phyloP scores from a whole-genome alignment of 108 stramenopile genomes.

The Pelagomonas calceolata region DNA sequence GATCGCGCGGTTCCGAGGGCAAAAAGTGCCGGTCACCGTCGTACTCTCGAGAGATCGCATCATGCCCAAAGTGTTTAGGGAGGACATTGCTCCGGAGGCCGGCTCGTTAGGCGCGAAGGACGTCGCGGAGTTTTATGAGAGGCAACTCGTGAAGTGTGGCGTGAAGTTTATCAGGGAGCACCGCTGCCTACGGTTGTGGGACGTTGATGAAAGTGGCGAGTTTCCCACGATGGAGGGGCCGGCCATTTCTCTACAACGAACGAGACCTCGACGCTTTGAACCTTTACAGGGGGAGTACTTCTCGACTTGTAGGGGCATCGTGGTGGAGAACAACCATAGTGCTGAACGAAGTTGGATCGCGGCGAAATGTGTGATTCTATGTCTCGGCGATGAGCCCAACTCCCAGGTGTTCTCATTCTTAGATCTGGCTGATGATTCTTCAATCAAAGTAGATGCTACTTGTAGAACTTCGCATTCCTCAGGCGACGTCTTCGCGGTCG shows the following conservation, averaged over 20 bases:
- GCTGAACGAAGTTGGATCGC: slow-evolving; percentile 13
- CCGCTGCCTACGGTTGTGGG: slow-evolving; percentile 21
- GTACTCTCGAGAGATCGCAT: slow-evolving; percentile 21
- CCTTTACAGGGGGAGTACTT: slow-evolving; percentile 18
- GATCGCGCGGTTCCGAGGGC: slow-evolving; percentile 5
- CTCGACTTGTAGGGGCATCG: slow-evolving; percentile 24
- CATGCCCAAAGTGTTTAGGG: slow-evolving; percentile 8
- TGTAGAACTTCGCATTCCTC: slow-evolving; percentile 17
- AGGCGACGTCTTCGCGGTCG: slow-evolving; percentile 25
- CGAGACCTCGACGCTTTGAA: slow-evolving; percentile 20
- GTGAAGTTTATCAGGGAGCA: slow-evolving; percentile 25
- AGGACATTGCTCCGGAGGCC: neutral
- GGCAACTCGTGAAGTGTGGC: slow-evolving; percentile 26
- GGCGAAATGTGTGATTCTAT: slow-evolving; percentile 23
- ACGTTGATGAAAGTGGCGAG: slow-evolving; percentile 14
- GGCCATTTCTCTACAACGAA: slow-evolving; percentile 18
- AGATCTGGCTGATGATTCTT: neutral
- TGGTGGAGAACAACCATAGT: slow-evolving; percentile 4
- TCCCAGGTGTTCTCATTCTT: slow-evolving; percentile 16
- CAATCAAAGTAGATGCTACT: slow-evolving; percentile 13
- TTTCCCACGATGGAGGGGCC: slow-evolving; percentile 28
- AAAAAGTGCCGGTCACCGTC: slow-evolving; percentile 23
- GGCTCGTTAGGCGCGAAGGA: neutral
- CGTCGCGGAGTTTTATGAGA: slow-evolving; percentile 26
- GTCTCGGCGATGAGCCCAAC: slow-evolving; percentile 25